Evolutionary conservation across 2,329 filamentous ascomycete species (phyloP).

Genomic region (Ophiostoma montium): DNA sequence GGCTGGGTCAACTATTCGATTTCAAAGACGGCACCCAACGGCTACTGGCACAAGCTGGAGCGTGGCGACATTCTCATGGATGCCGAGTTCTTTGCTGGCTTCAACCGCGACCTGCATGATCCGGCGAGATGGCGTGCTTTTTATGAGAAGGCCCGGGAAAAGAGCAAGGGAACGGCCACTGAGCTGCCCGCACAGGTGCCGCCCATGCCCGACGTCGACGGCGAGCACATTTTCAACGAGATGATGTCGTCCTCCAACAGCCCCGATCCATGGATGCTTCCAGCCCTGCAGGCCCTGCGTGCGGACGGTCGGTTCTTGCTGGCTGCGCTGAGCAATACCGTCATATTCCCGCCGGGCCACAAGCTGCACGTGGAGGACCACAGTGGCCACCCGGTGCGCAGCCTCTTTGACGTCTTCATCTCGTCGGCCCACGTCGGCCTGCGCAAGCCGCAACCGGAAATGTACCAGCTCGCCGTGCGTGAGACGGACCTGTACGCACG

Average conservation of each 20-base stretch:
- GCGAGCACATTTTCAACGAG: constrained; percentile 67
- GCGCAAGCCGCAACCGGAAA: constrained; percentile 70
- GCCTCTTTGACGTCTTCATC: constrained; percentile 74
- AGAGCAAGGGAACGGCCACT: constrained; percentile 5
- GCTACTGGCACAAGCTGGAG: constrained; percentile 81
- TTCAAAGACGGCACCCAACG: constrained; percentile 59
- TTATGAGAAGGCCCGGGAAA: constrained; percentile 25
- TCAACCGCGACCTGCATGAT: constrained; percentile 59
- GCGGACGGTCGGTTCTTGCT: constrained; percentile 53
- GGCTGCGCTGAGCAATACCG: constrained; percentile 79
- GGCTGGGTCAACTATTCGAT: constrained; percentile 92
- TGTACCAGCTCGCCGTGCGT: constrained; percentile 62
- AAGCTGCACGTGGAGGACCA: constrained; percentile 43
- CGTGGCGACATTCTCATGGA: constrained; percentile 69
- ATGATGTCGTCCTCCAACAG: constrained; percentile 68
- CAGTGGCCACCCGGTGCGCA: constrained; percentile 42
- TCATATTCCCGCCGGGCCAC: constrained; percentile 69
- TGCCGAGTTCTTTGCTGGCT: constrained; percentile 58
- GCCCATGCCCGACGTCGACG: constrained; percentile 58
- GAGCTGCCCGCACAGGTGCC: constrained; percentile 32
- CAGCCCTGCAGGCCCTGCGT: constrained; percentile 58
- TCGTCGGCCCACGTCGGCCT: constrained; percentile 76
- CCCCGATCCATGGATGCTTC: constrained; percentile 79
- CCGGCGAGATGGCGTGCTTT: constrained; percentile 55
- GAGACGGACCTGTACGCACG: constrained; percentile 50